Evolutionary conservation across 2,329 filamentous ascomycete species (phyloP).

Genomic region (Purpureocillium takamizusanense): DNA sequence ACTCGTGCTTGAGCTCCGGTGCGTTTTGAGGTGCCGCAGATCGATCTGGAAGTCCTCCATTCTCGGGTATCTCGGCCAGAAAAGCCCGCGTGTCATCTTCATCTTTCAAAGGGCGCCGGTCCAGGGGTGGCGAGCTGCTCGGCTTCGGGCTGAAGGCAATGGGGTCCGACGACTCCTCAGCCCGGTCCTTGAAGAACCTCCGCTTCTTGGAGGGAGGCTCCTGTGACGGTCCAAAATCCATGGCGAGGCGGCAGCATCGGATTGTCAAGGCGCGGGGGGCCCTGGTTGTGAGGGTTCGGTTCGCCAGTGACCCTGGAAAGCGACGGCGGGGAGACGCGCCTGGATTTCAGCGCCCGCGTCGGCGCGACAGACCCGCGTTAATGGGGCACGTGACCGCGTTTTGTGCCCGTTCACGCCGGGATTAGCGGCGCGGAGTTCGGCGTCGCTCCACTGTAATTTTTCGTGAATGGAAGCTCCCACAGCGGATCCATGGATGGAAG

Average conservation of each 20-base stretch:
- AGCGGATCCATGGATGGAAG: not conserved
- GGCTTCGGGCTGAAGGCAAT: constrained; percentile 12
- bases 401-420: not conserved
- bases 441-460: constrained; percentile 13
- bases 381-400: constrained; percentile 31
- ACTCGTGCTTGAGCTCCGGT: constrained; percentile 11
- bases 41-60: constrained; percentile 3
- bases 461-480: too few relatives aligned
- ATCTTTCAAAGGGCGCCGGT: constrained; percentile 16
- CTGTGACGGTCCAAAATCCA: constrained; percentile 28
- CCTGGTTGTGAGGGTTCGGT: not conserved
- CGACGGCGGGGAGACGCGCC: constrained; percentile 30
- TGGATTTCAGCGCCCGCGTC: constrained; percentile 3
- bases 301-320: too few relatives aligned
- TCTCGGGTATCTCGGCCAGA: constrained; percentile 8
- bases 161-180: constrained; percentile 19
- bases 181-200: constrained; percentile 26
- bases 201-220: constrained; percentile 37
- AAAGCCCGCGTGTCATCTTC: constrained; percentile 7
- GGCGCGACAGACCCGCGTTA: constrained; percentile 25
- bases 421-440: constrained; percentile 5
- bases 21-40: constrained; percentile 6
- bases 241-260: constrained; percentile 13
- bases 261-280: not conserved
- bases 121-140: constrained; percentile 13